A percentile compares a stretch with the other conserved stretches of the same genome.
Evolutionary conservation across 2,329 filamentous ascomycete genomes (phyloP).

Genomic region (Pyrenochaeta sp.): DNA sequence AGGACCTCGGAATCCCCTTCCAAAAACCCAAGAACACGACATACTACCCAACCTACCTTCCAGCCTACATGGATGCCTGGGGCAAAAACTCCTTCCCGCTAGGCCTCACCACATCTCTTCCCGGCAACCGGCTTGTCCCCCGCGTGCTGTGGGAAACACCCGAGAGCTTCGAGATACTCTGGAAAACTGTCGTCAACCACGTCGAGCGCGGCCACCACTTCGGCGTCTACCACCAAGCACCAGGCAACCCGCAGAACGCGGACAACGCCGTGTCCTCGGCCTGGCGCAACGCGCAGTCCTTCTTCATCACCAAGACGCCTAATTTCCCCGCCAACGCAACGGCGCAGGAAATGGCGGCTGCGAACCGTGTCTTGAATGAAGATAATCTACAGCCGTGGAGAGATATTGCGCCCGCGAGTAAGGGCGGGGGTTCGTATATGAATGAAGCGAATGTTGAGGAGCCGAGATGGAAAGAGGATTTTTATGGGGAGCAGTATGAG

Average conservation of each 20-base stretch:
- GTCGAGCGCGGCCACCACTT: conserved; percentile 21
- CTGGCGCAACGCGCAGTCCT: conserved; percentile 31
- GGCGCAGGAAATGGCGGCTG: background rate
- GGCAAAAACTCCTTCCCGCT: conserved; percentile 19
- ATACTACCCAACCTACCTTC: conserved; percentile 17
- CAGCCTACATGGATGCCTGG: conserved; percentile 24
- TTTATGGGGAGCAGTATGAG: conserved; percentile 32
- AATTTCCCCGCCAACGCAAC: background rate
- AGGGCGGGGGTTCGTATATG: conserved; percentile 15
- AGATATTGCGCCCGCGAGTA: conserved; percentile 18
- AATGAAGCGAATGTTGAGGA: conserved; percentile 32
- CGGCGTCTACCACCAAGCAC: conserved; percentile 30
- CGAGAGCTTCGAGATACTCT: conserved; percentile 20
- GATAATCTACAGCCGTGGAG: conserved; percentile 12
- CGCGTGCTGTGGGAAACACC: conserved; percentile 23
- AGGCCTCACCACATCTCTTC: conserved; percentile 11
- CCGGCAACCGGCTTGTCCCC: conserved; percentile 26
- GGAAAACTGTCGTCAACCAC: conserved; percentile 18
- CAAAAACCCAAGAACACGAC: conserved; percentile 9
- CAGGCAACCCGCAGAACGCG: conserved; percentile 18
- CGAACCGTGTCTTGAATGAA: conserved; percentile 6
- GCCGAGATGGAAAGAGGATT: conserved; percentile 30
- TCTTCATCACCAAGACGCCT: conserved; percentile 24
- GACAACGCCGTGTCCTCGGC: conserved; percentile 37
- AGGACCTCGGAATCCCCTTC: conserved; percentile 21